phyloP scores from a whole-genome alignment of 2,329 filamentous ascomycete genomes.

The Ophiosphaerella herpotricha region DNA sequence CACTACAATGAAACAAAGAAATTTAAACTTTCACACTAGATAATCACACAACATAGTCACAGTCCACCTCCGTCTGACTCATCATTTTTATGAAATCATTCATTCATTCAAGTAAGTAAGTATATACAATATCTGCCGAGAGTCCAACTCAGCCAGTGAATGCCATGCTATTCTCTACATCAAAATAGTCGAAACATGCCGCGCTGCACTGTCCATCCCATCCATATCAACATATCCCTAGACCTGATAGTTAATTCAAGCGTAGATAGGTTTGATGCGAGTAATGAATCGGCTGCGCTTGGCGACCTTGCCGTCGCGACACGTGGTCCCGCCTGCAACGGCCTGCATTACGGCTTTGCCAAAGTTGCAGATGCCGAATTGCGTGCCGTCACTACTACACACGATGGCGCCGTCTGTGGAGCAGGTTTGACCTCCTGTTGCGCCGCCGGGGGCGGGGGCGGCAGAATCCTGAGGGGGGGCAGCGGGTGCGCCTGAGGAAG shows the following conservation, averaged over 20 bases:
- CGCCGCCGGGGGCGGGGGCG: slow-evolving; percentile 1
- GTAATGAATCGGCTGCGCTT: slow-evolving; percentile 25
- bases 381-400: slow-evolving; percentile 43
- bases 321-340: slow-evolving; percentile 51
- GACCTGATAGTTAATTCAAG: neutral
- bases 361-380: slow-evolving; percentile 49
- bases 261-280: neutral
- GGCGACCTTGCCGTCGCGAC: slow-evolving; percentile 44
- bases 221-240: neutral
- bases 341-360: slow-evolving; percentile 45
- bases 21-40: too few species aligned
- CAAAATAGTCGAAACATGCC: neutral
- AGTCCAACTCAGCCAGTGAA: too few species aligned
- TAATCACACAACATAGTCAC: too few species aligned
- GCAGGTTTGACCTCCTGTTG: slow-evolving; percentile 25
- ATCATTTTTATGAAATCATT: too few species aligned
- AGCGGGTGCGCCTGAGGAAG: neutral
- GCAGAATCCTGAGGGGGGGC: slow-evolving; percentile 5
- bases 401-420: slow-evolving; percentile 40
- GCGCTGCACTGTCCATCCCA: too few species aligned
- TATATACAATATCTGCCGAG: too few species aligned
- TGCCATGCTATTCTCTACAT: too few species aligned
- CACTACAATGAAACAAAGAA: too few species aligned
- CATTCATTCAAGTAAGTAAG: too few species aligned
- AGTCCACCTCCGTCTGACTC: too few species aligned